A percentile compares a stretch with the other conserved stretches of the same genome.
Evolutionary conservation across 108 stramenopile genomes (phyloP).

Genomic region (Stephanodiscus minutulus): DNA sequence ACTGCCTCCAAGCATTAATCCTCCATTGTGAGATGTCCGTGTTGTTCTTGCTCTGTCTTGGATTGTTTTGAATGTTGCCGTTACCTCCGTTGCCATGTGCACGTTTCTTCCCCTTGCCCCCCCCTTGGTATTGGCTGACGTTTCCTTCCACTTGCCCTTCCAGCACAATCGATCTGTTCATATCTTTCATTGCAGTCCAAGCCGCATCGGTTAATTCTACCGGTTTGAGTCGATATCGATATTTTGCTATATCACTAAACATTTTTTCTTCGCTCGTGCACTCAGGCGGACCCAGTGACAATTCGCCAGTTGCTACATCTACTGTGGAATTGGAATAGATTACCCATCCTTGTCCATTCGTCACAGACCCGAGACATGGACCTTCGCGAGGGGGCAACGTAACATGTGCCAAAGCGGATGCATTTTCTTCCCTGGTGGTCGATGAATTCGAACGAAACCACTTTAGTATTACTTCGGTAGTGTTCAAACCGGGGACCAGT

Average conservation of each 20-base stretch:
- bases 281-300: conserved; percentile 55
- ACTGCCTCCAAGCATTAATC: conserved; percentile 42
- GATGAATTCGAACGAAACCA: conserved; percentile 66
- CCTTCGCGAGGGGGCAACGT: conserved; percentile 40
- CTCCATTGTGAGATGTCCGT: conserved; percentile 28
- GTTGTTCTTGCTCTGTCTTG: conserved; percentile 11
- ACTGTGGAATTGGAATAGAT: conserved; percentile 55
- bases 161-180: conserved; percentile 81
- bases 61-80: conserved; percentile 8
- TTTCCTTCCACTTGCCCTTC: conserved; percentile 62
- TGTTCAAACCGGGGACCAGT: conserved; percentile 66
- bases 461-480: conserved; percentile 54
- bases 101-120: conserved; percentile 83
- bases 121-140: conserved; percentile 74
- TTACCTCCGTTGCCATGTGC: conserved; percentile 15
- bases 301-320: conserved; percentile 55
- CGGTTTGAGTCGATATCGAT: conserved; percentile 50
- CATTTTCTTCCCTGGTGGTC: background rate
- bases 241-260: background rate
- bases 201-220: conserved; percentile 57
- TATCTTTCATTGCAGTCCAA: conserved; percentile 68
- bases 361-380: conserved; percentile 18
- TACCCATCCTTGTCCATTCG: conserved; percentile 53
- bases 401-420: conserved; percentile 40
- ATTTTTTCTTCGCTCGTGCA: conserved; percentile 5